phyloP scores from a whole-genome alignment of 164 flowering plant species.

The Aristolochia contorta region DNA sequence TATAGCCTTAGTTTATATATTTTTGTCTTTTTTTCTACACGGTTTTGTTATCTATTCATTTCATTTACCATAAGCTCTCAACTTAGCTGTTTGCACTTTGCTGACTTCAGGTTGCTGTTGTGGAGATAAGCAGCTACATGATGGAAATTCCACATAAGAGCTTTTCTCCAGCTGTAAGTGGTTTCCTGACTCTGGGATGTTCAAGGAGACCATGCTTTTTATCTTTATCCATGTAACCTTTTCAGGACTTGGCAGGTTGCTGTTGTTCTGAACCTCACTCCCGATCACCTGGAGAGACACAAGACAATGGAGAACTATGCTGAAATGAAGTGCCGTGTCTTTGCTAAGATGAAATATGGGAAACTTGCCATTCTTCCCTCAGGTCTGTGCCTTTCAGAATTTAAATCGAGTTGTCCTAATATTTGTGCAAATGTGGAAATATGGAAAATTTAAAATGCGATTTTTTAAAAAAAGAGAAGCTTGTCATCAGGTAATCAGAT shows the following conservation, averaged over 20 bases:
- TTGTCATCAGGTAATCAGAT: too few relatives aligned
- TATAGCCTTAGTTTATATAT: too few relatives aligned
- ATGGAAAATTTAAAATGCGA: too few relatives aligned
- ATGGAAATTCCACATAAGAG: conserved; percentile 29
- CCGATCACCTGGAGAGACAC: conserved; percentile 44
- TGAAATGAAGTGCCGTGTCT: conserved; percentile 24
- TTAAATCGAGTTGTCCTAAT: not conserved
- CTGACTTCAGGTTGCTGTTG: conserved; percentile 34
- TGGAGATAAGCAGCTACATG: conserved; percentile 48
- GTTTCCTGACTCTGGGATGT: not conserved
- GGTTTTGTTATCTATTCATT: not conserved
- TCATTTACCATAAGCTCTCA: not conserved
- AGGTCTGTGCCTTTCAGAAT: conserved; percentile 14
- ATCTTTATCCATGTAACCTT: not conserved
- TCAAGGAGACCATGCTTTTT: not conserved
- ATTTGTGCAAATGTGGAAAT: not conserved
- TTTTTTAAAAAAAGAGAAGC: too few relatives aligned
- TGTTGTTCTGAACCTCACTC: conserved; percentile 35
- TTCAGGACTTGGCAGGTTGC: conserved; percentile 22
- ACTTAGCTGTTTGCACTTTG: not conserved
- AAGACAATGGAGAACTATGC: conserved; percentile 38
- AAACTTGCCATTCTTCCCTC: conserved; percentile 31
- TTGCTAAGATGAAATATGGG: conserved; percentile 27
- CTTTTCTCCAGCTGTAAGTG: conserved; percentile 37
- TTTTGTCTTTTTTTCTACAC: too few relatives aligned